Base-by-base conservation (phyloP, 345 rosid genomes). In the Syzygium aromaticum region DNA sequence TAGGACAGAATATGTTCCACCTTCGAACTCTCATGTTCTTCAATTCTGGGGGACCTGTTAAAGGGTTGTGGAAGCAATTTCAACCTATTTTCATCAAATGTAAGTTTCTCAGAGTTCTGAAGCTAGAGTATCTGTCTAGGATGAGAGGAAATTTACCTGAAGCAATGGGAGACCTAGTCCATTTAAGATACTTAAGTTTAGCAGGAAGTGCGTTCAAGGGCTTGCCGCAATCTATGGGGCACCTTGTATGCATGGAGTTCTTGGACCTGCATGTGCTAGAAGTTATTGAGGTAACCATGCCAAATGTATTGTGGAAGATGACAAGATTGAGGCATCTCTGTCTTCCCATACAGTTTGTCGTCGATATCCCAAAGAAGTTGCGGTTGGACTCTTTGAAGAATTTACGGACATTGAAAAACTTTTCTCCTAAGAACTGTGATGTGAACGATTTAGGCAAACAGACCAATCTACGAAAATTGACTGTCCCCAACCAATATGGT, bases 21-120 rank as follows among this genome's bases (percentile, higher is more conserved):
- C 85, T 88, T 54, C 89, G 92, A 25, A 91, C 93, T 86, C 90
- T 92, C 51, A 25, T 89, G 52, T 87, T 88, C 64, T 63, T 93
- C 59, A n/a, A n/a, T n/a, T n/a, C n/a, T n/a, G n/a, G n/a, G n/a
- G 33, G n/a, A 40, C 63, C 3, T 11, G 11, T 11, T 12, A 3
- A 7, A 51, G 51, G 25, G 7, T 85, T 43, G 85, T 89, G 90
- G 90, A 51, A 59, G 63, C 25, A 51, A 11, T 27, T 87, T 54
- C 16, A 22, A 85, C 82, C 86, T 22, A n/a, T 67, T 27, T 56
- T 56, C 5, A 22, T 22, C 1, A 8, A 22, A 0, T 56, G 27
- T 56, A 56, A 56, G 27, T 56, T 22, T 22, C 61, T 56, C 5
- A 8, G 27, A 56, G n/a, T 56, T 8, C 27, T 56, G 61, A 56